Evolutionary conservation across 768 basidiomycete species (phyloP).

Genomic region (Leucosporidium creatinivorum): DNA sequence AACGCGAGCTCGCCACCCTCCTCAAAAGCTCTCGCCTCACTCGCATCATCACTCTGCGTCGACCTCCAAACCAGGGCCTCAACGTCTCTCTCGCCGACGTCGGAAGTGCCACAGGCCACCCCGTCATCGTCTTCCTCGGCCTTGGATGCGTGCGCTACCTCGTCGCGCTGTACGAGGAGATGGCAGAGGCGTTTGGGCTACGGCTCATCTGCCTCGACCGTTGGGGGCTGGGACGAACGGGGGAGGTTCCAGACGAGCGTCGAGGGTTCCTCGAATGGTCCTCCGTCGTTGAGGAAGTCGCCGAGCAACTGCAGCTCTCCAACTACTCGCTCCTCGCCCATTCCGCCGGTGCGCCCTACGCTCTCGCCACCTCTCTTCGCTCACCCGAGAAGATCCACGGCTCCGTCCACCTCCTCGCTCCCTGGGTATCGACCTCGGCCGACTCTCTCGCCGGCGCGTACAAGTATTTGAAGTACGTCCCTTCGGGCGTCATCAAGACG

Average conservation of each 20-base stretch:
- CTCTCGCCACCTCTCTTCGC: constrained; percentile 75
- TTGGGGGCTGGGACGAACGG: constrained; percentile 90
- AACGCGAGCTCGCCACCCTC: constrained; percentile 17
- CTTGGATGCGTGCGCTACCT: constrained; percentile 90
- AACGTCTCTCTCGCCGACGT: constrained; percentile 70
- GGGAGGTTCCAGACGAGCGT: constrained; percentile 52
- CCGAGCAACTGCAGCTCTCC: constrained; percentile 67
- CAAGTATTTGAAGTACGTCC: constrained; percentile 95
- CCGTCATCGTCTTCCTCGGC: constrained; percentile 85
- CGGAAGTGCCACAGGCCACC: constrained; percentile 73
- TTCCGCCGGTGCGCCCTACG: constrained; percentile 91
- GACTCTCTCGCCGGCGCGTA: constrained; percentile 57
- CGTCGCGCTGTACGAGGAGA: constrained; percentile 91
- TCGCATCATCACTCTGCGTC: constrained; percentile 66
- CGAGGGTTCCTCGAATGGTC: constrained; percentile 88
- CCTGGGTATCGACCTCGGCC: constrained; percentile 81
- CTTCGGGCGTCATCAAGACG: constrained; percentile 82
- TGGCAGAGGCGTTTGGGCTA: constrained; percentile 78
- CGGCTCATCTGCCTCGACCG: constrained; percentile 90
- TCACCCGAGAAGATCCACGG: constrained; percentile 64
- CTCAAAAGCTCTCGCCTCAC: constrained; percentile 57
- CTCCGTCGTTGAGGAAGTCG: constrained; percentile 77
- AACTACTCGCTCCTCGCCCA: constrained; percentile 88
- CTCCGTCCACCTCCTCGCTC: constrained; percentile 78
- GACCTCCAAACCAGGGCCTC: constrained; percentile 59